Evolutionary conservation across 306 rosid species (phyloP).

Genomic region (Pterocarpus santalinus): DNA sequence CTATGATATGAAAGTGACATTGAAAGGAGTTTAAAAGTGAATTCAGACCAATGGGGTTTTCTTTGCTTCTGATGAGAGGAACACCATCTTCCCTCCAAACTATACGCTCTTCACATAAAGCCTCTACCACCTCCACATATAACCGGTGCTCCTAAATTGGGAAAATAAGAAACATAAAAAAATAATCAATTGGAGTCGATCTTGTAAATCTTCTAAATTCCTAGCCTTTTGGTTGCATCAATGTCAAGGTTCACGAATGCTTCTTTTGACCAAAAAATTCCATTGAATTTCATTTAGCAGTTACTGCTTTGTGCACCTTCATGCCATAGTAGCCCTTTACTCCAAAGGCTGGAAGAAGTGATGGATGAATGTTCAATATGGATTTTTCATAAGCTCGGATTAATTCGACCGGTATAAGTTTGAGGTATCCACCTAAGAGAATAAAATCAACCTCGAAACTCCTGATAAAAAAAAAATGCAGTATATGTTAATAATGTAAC

Average conservation of each 20-base stretch:
- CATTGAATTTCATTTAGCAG: slow-evolving; percentile 52
- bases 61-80: slow-evolving; percentile 84
- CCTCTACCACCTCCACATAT: slow-evolving; percentile 76
- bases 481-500: slow-evolving; percentile 15
- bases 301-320: slow-evolving; percentile 94
- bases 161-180: slow-evolving; percentile 11
- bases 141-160: slow-evolving; percentile 74
- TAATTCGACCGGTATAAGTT: slow-evolving; percentile 82
- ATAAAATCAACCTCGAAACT: slow-evolving; percentile 73
- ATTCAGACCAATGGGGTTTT: slow-evolving; percentile 60
- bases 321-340: slow-evolving; percentile 91
- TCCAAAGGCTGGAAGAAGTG: slow-evolving; percentile 98
- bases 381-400: slow-evolving; percentile 74
- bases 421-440: slow-evolving; percentile 89
- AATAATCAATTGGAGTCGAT: neutral
- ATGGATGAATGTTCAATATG: slow-evolving; percentile 87
- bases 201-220: neutral
- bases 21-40: neutral
- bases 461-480: slow-evolving; percentile 53
- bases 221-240: slow-evolving; percentile 1
- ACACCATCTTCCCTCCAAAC: slow-evolving; percentile 91
- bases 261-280: slow-evolving; percentile 12
- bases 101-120: slow-evolving; percentile 83
- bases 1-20: slow-evolving; percentile 15
- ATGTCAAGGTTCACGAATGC: slow-evolving; percentile 18